Evolutionary conservation across 208 protist genomes (phyloP).

Genomic region (Herpetomonas samuelpessoai): DNA sequence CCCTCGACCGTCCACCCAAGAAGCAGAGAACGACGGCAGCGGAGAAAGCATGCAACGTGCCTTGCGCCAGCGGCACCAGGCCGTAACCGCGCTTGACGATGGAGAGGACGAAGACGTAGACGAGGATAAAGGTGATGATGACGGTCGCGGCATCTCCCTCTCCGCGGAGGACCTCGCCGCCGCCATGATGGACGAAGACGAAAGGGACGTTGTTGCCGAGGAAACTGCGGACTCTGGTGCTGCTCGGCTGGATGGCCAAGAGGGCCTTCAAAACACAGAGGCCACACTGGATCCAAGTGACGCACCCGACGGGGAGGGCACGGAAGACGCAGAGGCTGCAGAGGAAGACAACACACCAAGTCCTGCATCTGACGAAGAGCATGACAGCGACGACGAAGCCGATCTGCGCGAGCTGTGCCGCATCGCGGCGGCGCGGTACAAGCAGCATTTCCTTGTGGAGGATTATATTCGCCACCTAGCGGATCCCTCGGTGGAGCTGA

Average conservation of each 20-base stretch:
- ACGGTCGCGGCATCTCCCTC: not conserved
- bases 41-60: conserved; percentile 2
- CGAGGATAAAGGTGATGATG: no score
- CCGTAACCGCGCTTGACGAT: not conserved
- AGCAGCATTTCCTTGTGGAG: conserved; percentile 44
- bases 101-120: not conserved
- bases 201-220: not conserved
- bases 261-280: conserved; percentile 9
- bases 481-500: conserved; percentile 47
- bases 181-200: conserved; percentile 6
- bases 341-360: not conserved
- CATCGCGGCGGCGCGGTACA: conserved; percentile 41
- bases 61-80: no score
- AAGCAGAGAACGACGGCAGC: not conserved
- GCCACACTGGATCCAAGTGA: not conserved
- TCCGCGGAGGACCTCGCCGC: conserved; percentile 1
- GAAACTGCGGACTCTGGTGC: not conserved
- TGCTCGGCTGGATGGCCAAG: not conserved
- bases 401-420: conserved; percentile 8
- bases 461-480: conserved; percentile 60
- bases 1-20: conserved; percentile 8
- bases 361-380: not conserved
- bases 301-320: conserved; percentile 3
- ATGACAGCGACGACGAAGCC: conserved; percentile 6
- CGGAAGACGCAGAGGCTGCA: conserved; percentile 4